Conservation (phyloP, 2,329 filamentous ascomycete species). For the Hypoxylon sp. region DNA sequence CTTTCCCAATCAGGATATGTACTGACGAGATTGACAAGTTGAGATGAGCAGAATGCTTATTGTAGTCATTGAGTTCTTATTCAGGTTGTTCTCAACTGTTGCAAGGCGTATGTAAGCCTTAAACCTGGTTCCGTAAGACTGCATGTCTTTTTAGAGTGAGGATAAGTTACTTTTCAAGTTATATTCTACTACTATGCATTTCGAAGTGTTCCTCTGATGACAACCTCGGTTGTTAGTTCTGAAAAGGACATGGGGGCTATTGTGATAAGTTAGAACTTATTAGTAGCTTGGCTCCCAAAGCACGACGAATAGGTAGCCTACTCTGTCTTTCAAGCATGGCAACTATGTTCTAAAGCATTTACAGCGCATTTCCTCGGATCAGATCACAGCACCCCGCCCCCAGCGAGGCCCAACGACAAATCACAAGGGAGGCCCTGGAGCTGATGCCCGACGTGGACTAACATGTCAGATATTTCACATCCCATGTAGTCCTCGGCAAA, state of each 20-base stretch:
- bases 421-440: slow-evolving; percentile 28
- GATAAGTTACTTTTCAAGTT: neutral
- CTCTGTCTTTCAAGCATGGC: slow-evolving; percentile 7
- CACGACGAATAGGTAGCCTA: slow-evolving; percentile 5
- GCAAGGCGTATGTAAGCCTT: neutral
- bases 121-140: slow-evolving; percentile 1
- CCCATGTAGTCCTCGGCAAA: slow-evolving; percentile 18
- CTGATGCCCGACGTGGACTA: slow-evolving; percentile 41
- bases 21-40: slow-evolving; percentile 21
- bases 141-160: neutral
- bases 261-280: slow-evolving; percentile 12
- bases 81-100: neutral
- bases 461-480: slow-evolving; percentile 32
- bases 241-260: neutral
- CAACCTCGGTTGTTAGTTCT: neutral
- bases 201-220: neutral
- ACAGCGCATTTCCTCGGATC: slow-evolving; percentile 10
- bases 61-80: slow-evolving; percentile 11
- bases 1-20: slow-evolving; percentile 31
- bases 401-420: slow-evolving; percentile 41
- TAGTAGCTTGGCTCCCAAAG: slow-evolving; percentile 16
- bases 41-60: slow-evolving; percentile 19
- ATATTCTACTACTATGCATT: neutral
- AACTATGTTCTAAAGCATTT: slow-evolving; percentile 3
- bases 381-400: slow-evolving; percentile 33